Evolutionary conservation across 768 basidiomycete species (phyloP).

Genomic region (Mycena vulgaris): DNA sequence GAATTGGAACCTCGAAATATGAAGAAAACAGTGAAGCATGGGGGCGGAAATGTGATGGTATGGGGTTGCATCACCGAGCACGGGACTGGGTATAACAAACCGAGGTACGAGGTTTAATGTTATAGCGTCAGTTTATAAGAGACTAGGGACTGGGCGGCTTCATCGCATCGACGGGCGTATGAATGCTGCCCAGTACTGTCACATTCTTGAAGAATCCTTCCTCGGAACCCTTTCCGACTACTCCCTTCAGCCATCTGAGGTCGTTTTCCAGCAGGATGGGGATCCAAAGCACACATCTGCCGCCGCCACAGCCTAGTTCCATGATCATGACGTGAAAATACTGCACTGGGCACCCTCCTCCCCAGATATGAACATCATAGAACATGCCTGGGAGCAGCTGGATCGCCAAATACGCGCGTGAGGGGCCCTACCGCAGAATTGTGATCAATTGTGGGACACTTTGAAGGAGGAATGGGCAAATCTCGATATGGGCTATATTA

Average conservation of each 20-base stretch:
- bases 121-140: too few relatives aligned
- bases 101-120: too few relatives aligned
- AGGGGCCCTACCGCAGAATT: constrained; percentile 29
- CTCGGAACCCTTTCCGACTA: too few relatives aligned
- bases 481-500: constrained; percentile 30
- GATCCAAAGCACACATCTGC: constrained; percentile 35
- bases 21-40: constrained; percentile 36
- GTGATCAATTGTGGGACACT: constrained; percentile 35
- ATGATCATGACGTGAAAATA: constrained; percentile 32
- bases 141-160: too few relatives aligned
- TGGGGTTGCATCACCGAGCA: too few relatives aligned
- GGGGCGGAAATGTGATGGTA: too few relatives aligned
- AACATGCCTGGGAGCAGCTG: constrained; percentile 46
- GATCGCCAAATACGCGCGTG: constrained; percentile 33
- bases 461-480: constrained; percentile 49
- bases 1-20: constrained; percentile 25
- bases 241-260: too few relatives aligned
- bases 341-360: constrained; percentile 44
- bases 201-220: too few relatives aligned
- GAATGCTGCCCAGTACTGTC: too few relatives aligned
- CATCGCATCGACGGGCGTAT: too few relatives aligned
- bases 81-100: too few relatives aligned
- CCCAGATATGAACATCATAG: constrained; percentile 50
- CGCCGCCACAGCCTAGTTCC: constrained; percentile 33
- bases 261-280: constrained; percentile 36